phyloP scores from a whole-genome alignment of 2,329 filamentous ascomycete species.

The Rhynchosporium agropyri region DNA sequence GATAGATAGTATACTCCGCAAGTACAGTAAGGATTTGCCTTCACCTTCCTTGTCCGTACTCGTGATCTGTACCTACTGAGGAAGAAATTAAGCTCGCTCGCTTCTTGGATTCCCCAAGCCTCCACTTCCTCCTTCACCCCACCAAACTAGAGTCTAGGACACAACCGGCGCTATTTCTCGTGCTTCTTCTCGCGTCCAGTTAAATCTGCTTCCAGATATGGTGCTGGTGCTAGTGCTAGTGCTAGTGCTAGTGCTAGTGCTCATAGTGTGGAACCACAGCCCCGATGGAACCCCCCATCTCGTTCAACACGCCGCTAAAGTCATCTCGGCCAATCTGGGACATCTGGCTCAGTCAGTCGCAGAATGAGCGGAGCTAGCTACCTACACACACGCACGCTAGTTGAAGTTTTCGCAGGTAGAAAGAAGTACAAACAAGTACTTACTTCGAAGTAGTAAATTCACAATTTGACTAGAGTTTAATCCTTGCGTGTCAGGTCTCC shows the following conservation, averaged over 20 bases:
- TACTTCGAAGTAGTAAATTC: no score
- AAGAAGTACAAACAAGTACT: no score
- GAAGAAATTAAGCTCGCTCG: neutral
- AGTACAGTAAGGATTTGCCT: no score
- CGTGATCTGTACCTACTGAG: no score
- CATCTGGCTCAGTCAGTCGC: neutral
- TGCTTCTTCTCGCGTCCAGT: neutral
- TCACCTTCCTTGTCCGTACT: no score
- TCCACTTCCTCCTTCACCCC: no score
- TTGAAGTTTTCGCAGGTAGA: neutral
- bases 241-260: no score
- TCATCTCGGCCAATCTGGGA: conserved; percentile 11
- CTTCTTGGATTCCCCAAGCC: conserved; percentile 1
- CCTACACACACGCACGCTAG: conserved; percentile 3
- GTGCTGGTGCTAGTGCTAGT: no score
- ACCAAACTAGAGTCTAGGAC: neutral
- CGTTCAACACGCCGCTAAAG: neutral
- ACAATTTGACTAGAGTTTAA: neutral
- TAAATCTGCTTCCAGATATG: no score
- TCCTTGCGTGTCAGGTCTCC: conserved; percentile 11
- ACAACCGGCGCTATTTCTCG: conserved; percentile 5
- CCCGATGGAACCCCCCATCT: neutral
- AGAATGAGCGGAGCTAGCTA: neutral
- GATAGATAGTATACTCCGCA: no score
- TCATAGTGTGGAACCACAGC: neutral